These are phyloP conservation scores for Candida ponderosae DNA, from an alignment of 805 yeast species.

Conservation along the genomic window DNA sequence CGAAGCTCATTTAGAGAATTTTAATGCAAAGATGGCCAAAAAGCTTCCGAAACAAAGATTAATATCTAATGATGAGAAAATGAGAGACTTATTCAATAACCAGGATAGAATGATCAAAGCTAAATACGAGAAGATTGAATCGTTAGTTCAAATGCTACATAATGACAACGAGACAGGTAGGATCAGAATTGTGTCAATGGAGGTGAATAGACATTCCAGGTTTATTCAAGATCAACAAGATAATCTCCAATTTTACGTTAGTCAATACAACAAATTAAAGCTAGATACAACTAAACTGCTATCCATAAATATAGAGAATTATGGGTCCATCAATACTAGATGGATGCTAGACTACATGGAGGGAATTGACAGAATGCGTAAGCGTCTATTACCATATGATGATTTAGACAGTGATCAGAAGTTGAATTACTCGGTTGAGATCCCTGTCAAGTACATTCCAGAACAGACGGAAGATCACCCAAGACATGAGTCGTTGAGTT, in stretches of 20 bases:
- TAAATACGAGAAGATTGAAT: slow-evolving; percentile 18
- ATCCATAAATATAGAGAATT: slow-evolving; percentile 10
- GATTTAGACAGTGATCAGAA: slow-evolving; percentile 37
- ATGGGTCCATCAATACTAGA: slow-evolving; percentile 11
- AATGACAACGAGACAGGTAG: slow-evolving; percentile 13
- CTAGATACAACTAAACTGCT: slow-evolving; percentile 32
- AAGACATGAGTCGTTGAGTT: slow-evolving; percentile 16
- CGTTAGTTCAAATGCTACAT: slow-evolving; percentile 6
- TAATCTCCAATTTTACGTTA: slow-evolving; percentile 39
- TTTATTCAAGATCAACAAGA: slow-evolving; percentile 61
- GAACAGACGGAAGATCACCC: slow-evolving; percentile 10
- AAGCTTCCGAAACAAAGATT: slow-evolving; percentile 12
- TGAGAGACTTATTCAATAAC: slow-evolving; percentile 5
- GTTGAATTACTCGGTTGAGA: slow-evolving; percentile 31
- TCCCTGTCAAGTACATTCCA: slow-evolving; percentile 24
- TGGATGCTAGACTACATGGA: slow-evolving; percentile 64
- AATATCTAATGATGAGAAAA: slow-evolving; percentile 7
- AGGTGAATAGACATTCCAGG: slow-evolving; percentile 41
- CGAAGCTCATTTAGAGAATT: slow-evolving; percentile 14
- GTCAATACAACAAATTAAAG: slow-evolving; percentile 40
- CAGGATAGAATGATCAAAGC: slow-evolving; percentile 14
- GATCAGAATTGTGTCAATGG: slow-evolving; percentile 25
- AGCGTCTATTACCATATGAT: slow-evolving; percentile 47
- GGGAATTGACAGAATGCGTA: slow-evolving; percentile 61
- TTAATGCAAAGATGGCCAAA: slow-evolving; percentile 15